Conservation (phyloP, 2,329 filamentous ascomycete species). For the Cladobotryum protrusum region DNA sequence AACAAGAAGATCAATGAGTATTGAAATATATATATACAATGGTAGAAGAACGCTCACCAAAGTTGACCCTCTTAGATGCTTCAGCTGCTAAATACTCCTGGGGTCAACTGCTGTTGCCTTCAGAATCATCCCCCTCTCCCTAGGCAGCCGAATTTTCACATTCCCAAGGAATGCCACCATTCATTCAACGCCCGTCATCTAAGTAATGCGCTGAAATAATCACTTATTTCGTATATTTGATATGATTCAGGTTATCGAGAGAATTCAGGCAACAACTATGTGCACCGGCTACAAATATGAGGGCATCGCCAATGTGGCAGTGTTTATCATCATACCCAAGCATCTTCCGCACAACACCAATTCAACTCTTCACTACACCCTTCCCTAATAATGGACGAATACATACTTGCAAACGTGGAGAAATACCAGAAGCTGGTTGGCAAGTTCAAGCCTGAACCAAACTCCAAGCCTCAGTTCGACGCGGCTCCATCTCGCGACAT, state of each 20-base stretch:
- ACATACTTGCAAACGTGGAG: slow-evolving; percentile 24
- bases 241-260: too few relatives aligned
- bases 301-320: too few relatives aligned
- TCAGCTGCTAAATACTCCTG: neutral
- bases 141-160: neutral
- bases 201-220: too few relatives aligned
- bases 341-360: too few relatives aligned
- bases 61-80: too few relatives aligned
- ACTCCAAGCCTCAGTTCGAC: slow-evolving; percentile 4
- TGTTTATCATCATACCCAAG: neutral
- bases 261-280: too few relatives aligned
- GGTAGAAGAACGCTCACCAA: too few relatives aligned
- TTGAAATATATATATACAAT: too few relatives aligned
- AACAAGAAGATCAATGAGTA: too few relatives aligned
- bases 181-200: neutral
- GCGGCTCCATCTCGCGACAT: slow-evolving; percentile 21
- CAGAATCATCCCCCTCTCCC: neutral
- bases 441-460: slow-evolving; percentile 19
- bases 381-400: slow-evolving; percentile 26
- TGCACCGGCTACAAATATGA: too few relatives aligned
- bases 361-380: neutral
- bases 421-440: slow-evolving; percentile 24
- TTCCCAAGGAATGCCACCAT: neutral
- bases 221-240: too few relatives aligned
- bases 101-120: neutral